Evolutionary conservation across 768 basidiomycete species (phyloP), one percentile per base, ranked within the genome.

Genomic region (Suillus decipiens): DNA sequence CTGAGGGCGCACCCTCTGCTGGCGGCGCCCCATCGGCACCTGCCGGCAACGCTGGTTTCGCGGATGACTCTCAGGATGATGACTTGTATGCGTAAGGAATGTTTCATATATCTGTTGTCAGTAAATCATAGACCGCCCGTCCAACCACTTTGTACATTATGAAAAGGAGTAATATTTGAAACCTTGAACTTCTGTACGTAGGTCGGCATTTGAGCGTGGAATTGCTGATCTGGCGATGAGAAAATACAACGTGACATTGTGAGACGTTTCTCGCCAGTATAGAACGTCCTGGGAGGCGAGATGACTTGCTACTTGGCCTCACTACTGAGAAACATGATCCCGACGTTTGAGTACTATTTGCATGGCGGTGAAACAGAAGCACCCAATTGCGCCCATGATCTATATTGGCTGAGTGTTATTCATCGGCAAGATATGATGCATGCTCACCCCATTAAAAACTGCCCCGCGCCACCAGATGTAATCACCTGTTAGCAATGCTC

Each of bases 51-150:
- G 79, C 89, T 41, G 90, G 87, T 28, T 95, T 95, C 80, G 82
- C 87, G 41, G 93, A 96, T 64, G 95, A 97, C 67, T 80, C 87
- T 10, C 88, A 86, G 62, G 95, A 96, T 70, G 95, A 97, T 67
- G 95, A 96, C 73, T 74, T 97, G 75, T 97, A 97, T 72, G 93
- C 94, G 64, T 96, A 75, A 57, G 56, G 39, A 41, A 31, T 15
- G 11, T 57, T 28, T 28, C 24, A 39, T 24, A 41, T 57, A 24
- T 56, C 9, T 15, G 53, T 55, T 55, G 17, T 37, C 37, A 41
- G 28, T 57, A 57, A 41, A 57, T 28, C 56, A 24, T 57, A 41
- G 56, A 57, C 39, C 31, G 56, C 24, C 11, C 10, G 19, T 41
- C 24, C 11, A 39, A 24, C n/a, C 45, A 61, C 53, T 61, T 31